phyloP scores from a whole-genome alignment of 306 rosid genomes.

The Mimosa pudica region DNA sequence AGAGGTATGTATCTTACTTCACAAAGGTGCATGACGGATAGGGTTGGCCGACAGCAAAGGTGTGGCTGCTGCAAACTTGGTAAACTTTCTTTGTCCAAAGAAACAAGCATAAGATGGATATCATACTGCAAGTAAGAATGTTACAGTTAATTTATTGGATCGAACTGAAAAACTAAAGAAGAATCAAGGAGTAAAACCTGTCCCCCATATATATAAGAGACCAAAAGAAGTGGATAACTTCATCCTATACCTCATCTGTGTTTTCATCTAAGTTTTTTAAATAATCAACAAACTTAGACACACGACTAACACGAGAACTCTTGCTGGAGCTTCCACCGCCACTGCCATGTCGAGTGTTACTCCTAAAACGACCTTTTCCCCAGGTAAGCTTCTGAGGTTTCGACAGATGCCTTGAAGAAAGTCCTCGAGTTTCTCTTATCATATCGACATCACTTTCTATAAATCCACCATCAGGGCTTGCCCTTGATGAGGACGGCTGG shows the following conservation, averaged over 20 bases:
- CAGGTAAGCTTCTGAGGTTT: constrained; percentile 81
- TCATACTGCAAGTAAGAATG: constrained; percentile 62
- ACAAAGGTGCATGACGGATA: constrained; percentile 67
- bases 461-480: constrained; percentile 65
- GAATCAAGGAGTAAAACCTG: constrained; percentile 29
- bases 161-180: constrained; percentile 28
- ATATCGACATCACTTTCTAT: constrained; percentile 68
- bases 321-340: constrained; percentile 66
- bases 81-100: constrained; percentile 60
- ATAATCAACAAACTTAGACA: constrained; percentile 76
- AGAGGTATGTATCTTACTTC: constrained; percentile 62
- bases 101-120: constrained; percentile 73
- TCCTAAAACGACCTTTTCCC: constrained; percentile 94
- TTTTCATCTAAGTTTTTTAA: constrained; percentile 69
- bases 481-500: constrained; percentile 78
- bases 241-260: constrained; percentile 61
- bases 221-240: background rate
- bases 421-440: constrained; percentile 63
- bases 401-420: constrained; percentile 58
- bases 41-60: constrained; percentile 81
- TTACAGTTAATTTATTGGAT: constrained; percentile 26
- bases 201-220: background rate
- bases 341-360: constrained; percentile 80
- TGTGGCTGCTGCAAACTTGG: constrained; percentile 79
- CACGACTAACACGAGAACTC: constrained; percentile 66